These are phyloP conservation scores for Ceratobasidium sp. DNA, from an alignment of 1,284 basidiomycete species.

Conservation along the genomic window DNA sequence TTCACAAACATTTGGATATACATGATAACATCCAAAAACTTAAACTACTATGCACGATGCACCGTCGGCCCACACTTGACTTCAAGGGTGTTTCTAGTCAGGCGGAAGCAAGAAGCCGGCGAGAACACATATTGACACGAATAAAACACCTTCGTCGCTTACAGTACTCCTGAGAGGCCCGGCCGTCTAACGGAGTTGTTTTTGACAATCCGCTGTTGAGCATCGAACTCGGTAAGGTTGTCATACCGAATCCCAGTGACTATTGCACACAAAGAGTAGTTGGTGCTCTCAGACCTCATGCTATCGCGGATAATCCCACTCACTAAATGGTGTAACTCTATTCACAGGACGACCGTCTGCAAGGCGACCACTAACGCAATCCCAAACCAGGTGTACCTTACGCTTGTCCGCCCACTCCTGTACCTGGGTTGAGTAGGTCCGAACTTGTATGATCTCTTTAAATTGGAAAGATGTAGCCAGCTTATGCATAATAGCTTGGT, in stretches of 20 bases:
- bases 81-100: background rate
- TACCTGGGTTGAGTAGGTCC: background rate
- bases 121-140: too few relatives aligned
- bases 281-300: background rate
- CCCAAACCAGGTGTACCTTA: background rate
- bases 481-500: too few relatives aligned
- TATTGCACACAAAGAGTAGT: background rate
- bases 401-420: constrained; percentile 9
- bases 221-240: background rate
- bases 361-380: background rate
- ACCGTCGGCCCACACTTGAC: background rate
- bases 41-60: too few relatives aligned
- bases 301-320: background rate
- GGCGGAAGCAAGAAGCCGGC: background rate
- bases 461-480: background rate
- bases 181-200: background rate
- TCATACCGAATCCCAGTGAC: background rate
- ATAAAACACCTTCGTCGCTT: background rate
- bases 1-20: too few relatives aligned
- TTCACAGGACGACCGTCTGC: background rate
- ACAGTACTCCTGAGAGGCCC: background rate
- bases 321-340: background rate
- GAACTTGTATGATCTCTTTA: background rate
- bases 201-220: background rate
- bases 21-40: too few relatives aligned